Evolutionary conservation across 1,139 yeast genomes (phyloP), one percentile per base, ranked within the genome.

Genomic region (Candida glucosophila): DNA sequence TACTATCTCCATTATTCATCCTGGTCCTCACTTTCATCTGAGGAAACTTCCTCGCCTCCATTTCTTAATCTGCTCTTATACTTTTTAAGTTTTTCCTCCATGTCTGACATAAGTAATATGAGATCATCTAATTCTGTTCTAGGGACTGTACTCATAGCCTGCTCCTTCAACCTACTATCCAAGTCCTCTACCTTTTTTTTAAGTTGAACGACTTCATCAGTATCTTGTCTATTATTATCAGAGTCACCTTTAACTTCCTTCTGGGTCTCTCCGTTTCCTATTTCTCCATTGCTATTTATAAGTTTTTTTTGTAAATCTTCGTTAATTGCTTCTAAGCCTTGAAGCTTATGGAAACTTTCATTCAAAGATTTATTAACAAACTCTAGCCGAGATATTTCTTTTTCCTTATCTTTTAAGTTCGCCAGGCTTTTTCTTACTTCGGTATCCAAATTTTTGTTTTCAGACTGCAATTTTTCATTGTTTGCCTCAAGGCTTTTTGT

Each of bases 101-200:
- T 55, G 23, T 81, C 93, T 9, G 79, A 66, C 52, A 85, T 71
- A 22, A 83, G 55, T 22, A 81, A 55, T 77, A 83, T 71, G 34
- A 83, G 52, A 31, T 82, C 94, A 43, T 85, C 95, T 8, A 79
- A 47, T 25, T 82, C 93, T 2, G 71, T 47, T 37, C 64, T 72
- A 0, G 77, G 70, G 10, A 73, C 79, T 41, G 37, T 33, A 11
- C 41, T 38, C n/a, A n/a, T n/a, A n/a, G n/a, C n/a, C n/a, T n/a
- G n/a, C n/a, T n/a, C n/a, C n/a, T n/a, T n/a, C n/a, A n/a, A n/a
- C n/a, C n/a, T n/a, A n/a, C n/a, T n/a, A n/a, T n/a, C n/a, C n/a
- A n/a, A n/a, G n/a, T n/a, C n/a, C n/a, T n/a, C n/a, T 5, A 25
- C 9, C 22, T n/a, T 20, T 8, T n/a, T 16, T 16, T 8, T 16